phyloP scores from a whole-genome alignment of 2,329 filamentous ascomycete genomes.

The Penicillium polonicum region DNA sequence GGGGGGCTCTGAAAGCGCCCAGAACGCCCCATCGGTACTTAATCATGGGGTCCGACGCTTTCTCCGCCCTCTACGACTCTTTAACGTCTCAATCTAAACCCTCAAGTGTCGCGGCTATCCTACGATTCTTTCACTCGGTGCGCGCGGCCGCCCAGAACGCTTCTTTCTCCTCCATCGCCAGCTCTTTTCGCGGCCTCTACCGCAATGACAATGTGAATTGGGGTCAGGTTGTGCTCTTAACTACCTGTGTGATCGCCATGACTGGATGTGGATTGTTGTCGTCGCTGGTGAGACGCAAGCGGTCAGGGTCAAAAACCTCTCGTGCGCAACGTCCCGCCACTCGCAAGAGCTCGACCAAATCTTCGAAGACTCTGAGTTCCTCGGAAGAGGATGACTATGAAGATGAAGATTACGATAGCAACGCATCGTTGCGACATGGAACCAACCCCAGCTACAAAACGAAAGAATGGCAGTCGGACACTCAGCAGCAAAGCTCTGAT shows the following conservation, averaged over 20 bases:
- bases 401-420: slow-evolving; percentile 38
- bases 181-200: slow-evolving; percentile 21
- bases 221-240: slow-evolving; percentile 33
- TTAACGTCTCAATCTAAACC: slow-evolving; percentile 11
- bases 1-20: slow-evolving; percentile 15
- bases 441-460: slow-evolving; percentile 21
- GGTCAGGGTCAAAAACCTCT: slow-evolving; percentile 15
- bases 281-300: slow-evolving; percentile 28
- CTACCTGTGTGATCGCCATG: slow-evolving; percentile 37
- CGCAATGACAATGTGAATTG: slow-evolving; percentile 32
- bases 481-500: slow-evolving; percentile 30
- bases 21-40: slow-evolving; percentile 14
- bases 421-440: slow-evolving; percentile 32
- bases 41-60: slow-evolving; percentile 21
- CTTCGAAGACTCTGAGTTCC: slow-evolving; percentile 33
- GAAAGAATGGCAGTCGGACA: slow-evolving; percentile 23
- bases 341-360: slow-evolving; percentile 26
- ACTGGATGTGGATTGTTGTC: slow-evolving; percentile 38
- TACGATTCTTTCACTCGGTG: slow-evolving; percentile 24
- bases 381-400: slow-evolving; percentile 42
- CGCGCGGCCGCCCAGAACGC: slow-evolving; percentile 20
- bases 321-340: slow-evolving; percentile 4
- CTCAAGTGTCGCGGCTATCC: slow-evolving; percentile 13
- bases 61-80: slow-evolving; percentile 16
- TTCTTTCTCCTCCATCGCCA: slow-evolving; percentile 18